Conservation (phyloP, 306 rosid species). For the Citrullus mucosospermus region DNA sequence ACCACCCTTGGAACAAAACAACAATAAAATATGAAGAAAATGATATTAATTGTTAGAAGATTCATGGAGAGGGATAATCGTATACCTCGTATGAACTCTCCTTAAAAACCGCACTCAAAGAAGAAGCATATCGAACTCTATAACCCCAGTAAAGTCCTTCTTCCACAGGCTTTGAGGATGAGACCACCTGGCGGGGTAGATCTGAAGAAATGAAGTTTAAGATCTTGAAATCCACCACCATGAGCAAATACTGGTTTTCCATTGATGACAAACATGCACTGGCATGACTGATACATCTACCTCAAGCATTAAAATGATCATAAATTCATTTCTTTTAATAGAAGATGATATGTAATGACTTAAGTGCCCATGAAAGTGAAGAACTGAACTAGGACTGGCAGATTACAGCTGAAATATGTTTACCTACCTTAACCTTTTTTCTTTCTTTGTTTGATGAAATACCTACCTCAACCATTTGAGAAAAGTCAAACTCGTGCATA, state of each 20-base stretch:
- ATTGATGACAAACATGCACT: neutral
- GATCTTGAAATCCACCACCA: neutral
- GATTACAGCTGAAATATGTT: neutral
- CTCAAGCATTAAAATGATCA: conserved; percentile 1
- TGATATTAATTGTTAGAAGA: neutral
- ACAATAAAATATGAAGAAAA: conserved; percentile 4
- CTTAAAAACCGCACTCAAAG: conserved; percentile 48
- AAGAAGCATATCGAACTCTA: conserved; percentile 83
- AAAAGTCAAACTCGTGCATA: neutral
- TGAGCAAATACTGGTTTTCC: neutral
- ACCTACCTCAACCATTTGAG: neutral
- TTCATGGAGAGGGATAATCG: neutral
- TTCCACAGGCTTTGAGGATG: conserved; percentile 71
- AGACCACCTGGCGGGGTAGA: conserved; percentile 43
- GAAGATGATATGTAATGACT: neutral
- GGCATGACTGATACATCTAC: conserved; percentile 4
- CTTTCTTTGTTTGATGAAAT: neutral
- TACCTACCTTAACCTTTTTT: too few species aligned
- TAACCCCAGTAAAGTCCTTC: conserved; percentile 93
- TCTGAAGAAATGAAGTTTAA: conserved; percentile 30
- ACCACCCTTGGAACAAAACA: conserved; percentile 58
- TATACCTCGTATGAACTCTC: conserved; percentile 59
- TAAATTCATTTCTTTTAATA: neutral
- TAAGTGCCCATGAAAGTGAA: neutral
- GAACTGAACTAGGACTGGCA: neutral